phyloP scores from a whole-genome alignment of 305 asterid species.

The Rubia tinctorum region DNA sequence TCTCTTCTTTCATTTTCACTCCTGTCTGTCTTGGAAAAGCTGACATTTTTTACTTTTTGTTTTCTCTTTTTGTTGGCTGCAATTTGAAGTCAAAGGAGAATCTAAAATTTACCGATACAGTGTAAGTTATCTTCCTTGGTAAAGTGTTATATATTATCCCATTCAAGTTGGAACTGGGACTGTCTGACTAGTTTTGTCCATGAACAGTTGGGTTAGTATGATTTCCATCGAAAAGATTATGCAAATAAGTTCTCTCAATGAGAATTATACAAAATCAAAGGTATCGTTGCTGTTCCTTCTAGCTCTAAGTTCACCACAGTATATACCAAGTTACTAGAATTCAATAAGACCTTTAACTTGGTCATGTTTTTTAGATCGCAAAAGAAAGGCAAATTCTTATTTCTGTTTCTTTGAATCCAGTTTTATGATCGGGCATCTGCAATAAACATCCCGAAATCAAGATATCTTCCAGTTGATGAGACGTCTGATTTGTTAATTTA shows the following conservation, averaged over 20 bases:
- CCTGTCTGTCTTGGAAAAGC: constrained; percentile 4
- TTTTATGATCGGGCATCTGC: constrained; percentile 56
- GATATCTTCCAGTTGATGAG: constrained; percentile 70
- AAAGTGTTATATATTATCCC: constrained; percentile 18
- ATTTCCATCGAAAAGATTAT: constrained; percentile 44
- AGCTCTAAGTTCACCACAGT: neutral
- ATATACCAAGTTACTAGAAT: neutral
- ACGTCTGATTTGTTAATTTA: constrained; percentile 79
- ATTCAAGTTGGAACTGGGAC: constrained; percentile 20
- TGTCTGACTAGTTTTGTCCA: constrained; percentile 18
- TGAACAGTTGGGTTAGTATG: constrained; percentile 78
- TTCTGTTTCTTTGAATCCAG: constrained; percentile 37
- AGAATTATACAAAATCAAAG: constrained; percentile 46
- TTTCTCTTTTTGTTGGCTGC: constrained; percentile 26
- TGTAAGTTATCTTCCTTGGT: constrained; percentile 48
- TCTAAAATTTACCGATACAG: constrained; percentile 54
- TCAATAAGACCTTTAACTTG: neutral
- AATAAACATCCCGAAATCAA: constrained; percentile 62
- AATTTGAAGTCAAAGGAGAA: constrained; percentile 41
- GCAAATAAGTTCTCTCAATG: constrained; percentile 33
- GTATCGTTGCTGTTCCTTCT: constrained; percentile 25
- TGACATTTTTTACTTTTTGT: constrained; percentile 11
- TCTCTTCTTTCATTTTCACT: neutral
- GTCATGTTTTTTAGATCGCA: neutral
- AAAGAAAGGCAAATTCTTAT: neutral